Base-by-base conservation (phyloP, 2,329 filamentous ascomycete species). In the Thielaviopsis musarum region DNA sequence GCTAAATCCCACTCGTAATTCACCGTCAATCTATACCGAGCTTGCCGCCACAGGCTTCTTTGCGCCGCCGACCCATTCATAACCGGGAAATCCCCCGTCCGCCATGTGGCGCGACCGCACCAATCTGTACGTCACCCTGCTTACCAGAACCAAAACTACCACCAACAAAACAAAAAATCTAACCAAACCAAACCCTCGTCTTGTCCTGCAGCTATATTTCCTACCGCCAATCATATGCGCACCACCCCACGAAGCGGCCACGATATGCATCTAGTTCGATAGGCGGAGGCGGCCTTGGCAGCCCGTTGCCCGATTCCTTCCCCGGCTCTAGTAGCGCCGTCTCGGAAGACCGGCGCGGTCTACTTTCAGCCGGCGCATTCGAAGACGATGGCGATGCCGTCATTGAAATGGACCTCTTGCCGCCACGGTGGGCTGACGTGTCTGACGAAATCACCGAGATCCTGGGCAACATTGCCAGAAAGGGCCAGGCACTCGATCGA, bases 71-170 rank as follows among this genome's bases (percentile, higher is more conserved):
- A 41, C 54, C 30, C 30, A 34, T 21, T 41, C 12, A 19, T n/a
- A 13, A 24, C 54, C 15, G 24, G 48, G 24, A 53, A 48, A 22
- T 30, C 28, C 28, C 54, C 54, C 75, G 76, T 79, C 78, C 83
- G 85, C 80, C 76, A 95, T 95, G 89, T 98, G 91, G 91, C 89
- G 93, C 77, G 93, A 98, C 80, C 87, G 93, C 74, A 98, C 93
- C 66, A 98, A 97, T 71, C 87, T 98, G 90, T 96, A 83, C 67
- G 81, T 48, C 52, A 58, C 55, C 60, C 64, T 19, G 22, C 21
- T 48, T 38, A 38, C 13, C 19, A 28, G 10, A 51, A 45, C 17
- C 17, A 45, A n/a, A 45, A 45, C 6, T 45, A n/a, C 38, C 15
- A n/a, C 17, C 17, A 6, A 17, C 38, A 4, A 15, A 17, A 45